phyloP scores from a whole-genome alignment of 2,329 filamentous ascomycete species.

The Apiospora saccharicola region DNA sequence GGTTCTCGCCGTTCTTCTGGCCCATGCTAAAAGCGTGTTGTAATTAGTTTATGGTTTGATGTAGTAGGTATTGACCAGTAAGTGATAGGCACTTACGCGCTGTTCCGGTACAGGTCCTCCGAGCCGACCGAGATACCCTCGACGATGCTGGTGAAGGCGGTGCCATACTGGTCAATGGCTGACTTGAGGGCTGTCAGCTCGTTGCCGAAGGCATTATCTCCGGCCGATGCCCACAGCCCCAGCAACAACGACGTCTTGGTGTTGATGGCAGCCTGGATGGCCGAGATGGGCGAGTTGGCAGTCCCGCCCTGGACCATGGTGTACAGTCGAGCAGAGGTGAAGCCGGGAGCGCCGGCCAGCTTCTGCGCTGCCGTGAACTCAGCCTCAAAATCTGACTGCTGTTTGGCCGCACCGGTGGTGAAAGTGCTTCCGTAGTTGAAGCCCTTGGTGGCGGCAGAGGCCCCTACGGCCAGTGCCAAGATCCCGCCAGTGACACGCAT shows the following conservation, averaged over 20 bases:
- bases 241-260: slow-evolving; percentile 82
- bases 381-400: slow-evolving; percentile 70
- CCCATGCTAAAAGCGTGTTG: slow-evolving; percentile 57
- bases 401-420: slow-evolving; percentile 65
- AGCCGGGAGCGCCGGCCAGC: slow-evolving; percentile 70
- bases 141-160: slow-evolving; percentile 69
- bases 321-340: slow-evolving; percentile 76
- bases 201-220: slow-evolving; percentile 68
- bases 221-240: slow-evolving; percentile 82
- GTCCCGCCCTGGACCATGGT: slow-evolving; percentile 77
- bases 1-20: slow-evolving; percentile 65
- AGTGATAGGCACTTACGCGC: slow-evolving; percentile 32
- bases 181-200: slow-evolving; percentile 76
- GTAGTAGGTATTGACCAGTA: background rate
- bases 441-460: slow-evolving; percentile 58
- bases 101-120: slow-evolving; percentile 80
- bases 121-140: slow-evolving; percentile 83
- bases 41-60: background rate
- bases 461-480: slow-evolving; percentile 48
- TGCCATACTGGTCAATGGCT: slow-evolving; percentile 74
- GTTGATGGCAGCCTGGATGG: slow-evolving; percentile 79
- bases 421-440: slow-evolving; percentile 78
- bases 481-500: slow-evolving; percentile 38
- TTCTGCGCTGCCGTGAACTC: slow-evolving; percentile 72
- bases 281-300: slow-evolving; percentile 54